Percentiles rank a stretch among this genome's conserved stretches.
Conservation (phyloP, 73 alveolate species). For the Paramecium sexaurelia region DNA sequence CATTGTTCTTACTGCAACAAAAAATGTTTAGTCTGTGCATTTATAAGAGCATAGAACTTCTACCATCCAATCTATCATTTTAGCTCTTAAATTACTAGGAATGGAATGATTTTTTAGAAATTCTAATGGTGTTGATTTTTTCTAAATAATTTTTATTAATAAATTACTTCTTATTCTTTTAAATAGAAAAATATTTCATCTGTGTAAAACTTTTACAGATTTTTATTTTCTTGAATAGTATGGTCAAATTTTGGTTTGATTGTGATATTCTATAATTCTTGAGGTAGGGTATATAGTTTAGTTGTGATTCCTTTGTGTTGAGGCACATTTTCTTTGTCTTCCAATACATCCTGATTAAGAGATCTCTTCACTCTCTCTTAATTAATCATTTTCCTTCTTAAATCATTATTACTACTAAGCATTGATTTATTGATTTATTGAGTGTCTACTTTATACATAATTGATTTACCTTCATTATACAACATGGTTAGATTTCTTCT, state of each 20-base stretch:
- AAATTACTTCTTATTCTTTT: slow-evolving; percentile 8
- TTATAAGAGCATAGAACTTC: slow-evolving; percentile 88
- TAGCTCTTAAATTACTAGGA: slow-evolving; percentile 78
- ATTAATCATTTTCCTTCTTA: not conserved
- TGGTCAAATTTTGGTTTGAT: not conserved
- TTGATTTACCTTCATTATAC: slow-evolving; percentile 39
- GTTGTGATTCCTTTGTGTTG: not conserved
- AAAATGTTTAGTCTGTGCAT: slow-evolving; percentile 80
- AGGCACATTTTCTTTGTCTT: slow-evolving; percentile 43
- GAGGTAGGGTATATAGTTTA: not conserved
- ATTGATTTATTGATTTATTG: not conserved
- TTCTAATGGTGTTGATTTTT: slow-evolving; percentile 17
- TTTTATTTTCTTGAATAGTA: not conserved
- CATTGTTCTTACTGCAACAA: slow-evolving; percentile 87
- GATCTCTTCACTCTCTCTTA: slow-evolving; percentile 10
- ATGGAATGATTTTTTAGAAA: slow-evolving; percentile 71
- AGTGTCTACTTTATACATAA: not conserved
- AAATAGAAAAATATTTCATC: not conserved
- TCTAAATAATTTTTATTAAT: not conserved
- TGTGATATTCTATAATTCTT: not conserved
- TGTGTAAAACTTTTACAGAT: not conserved
- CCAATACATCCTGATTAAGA: slow-evolving; percentile 3
- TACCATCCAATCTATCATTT: slow-evolving; percentile 97
- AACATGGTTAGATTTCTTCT: not conserved
- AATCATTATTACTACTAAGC: not conserved